A percentile compares a stretch with the other conserved stretches of the same genome.
These are phyloP conservation scores for Gossypium bickii DNA, from an alignment of 345 rosid species.

Conservation along the genomic window DNA sequence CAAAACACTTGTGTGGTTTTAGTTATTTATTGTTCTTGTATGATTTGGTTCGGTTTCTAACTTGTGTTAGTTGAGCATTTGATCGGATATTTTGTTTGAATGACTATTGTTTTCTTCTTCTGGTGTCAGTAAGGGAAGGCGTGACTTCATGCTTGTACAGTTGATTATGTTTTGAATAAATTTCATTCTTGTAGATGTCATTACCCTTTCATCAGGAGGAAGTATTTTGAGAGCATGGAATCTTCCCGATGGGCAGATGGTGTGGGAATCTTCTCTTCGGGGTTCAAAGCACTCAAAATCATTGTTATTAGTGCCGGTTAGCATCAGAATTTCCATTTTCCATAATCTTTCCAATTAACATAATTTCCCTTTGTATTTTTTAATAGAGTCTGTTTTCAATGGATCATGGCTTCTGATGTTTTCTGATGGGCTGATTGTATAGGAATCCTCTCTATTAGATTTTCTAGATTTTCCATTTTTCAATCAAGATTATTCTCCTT, in stretches of 20 bases:
- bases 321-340: slow-evolving; percentile 22
- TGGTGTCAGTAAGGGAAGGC: neutral
- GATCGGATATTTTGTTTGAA: too few species aligned
- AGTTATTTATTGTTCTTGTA: too few species aligned
- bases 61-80: too few species aligned
- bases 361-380: neutral
- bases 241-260: slow-evolving; percentile 98
- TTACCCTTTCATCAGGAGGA: slow-evolving; percentile 79
- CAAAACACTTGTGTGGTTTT: too few species aligned
- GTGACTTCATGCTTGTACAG: neutral
- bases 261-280: slow-evolving; percentile 73
- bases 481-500: neutral
- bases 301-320: slow-evolving; percentile 56
- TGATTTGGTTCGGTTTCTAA: too few species aligned
- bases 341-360: neutral
- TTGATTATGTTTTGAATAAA: slow-evolving; percentile 5
- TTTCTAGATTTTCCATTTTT: neutral
- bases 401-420: neutral
- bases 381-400: neutral
- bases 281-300: slow-evolving; percentile 58
- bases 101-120: too few species aligned
- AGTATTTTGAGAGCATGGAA: slow-evolving; percentile 88
- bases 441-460: too few species aligned
- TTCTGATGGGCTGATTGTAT: too few species aligned
- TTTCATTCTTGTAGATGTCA: slow-evolving; percentile 53